Base-by-base conservation (phyloP, 192 early-diverging fungal species). In the Spizellomyces sp. region DNA sequence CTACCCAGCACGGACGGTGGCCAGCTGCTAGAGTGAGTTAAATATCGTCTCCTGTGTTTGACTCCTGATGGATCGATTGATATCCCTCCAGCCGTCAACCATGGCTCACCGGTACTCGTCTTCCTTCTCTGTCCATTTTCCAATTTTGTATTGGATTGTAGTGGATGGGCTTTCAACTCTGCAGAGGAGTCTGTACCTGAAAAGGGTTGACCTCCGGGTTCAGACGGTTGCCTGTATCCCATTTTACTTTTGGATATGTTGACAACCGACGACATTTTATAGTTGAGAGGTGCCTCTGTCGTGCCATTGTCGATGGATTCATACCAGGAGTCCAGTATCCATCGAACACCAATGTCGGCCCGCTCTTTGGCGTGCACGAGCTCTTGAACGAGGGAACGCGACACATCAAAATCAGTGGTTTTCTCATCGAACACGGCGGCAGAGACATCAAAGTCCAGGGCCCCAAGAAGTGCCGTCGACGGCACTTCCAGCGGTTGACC, bases 1-100 rank as follows among this genome's bases (percentile, higher is more conserved):
- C 12, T 78, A 84, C 81, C 66, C n/a, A 87, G 66, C 8, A 84
- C 75, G 1, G 85, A 85, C 9, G 88, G 86, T 4, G 88, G 88
- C 88, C 88, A 89, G 60, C 86, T 86, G 61, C 81, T 89, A 14
- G 88, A 90, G 55, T 82, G 84, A 58, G 79, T 74, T 45, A 88
- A 73, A 12, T n/a, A 54, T 19, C 50, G 27, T 36, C 27, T 36
- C 27, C 27, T 36, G 27, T 36, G 27, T 36, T 36, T 36, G 27
- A 36, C 27, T 36, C 27, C 27, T 36, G 27, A 36, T 36, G 27
- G 27, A 36, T 36, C 27, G 27, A 36, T 36, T 36, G 27, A 36
- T 36, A 36, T 36, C 27, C 27, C 27, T 36, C 27, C 27, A 36
- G 27, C 3, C 27, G 27, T 36, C 27, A 36, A 36, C 27, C 27